Percentiles rank a stretch among this genome's conserved stretches.
Conservation (phyloP, 2,329 filamentous ascomycete species). For the Aureobasidium sp. region DNA sequence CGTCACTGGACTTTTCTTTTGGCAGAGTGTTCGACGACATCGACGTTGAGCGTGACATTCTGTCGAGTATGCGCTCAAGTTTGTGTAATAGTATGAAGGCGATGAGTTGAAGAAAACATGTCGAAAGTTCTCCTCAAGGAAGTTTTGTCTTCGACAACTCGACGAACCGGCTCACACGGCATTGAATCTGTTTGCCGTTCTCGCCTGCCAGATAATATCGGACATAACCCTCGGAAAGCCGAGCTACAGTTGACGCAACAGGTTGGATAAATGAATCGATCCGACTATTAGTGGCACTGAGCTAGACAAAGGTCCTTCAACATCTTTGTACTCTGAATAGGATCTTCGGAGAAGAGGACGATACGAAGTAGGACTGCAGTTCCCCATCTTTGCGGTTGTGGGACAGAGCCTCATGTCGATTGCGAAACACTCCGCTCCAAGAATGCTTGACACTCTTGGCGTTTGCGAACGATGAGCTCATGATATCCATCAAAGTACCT, state of each 20-base stretch:
- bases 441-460: slow-evolving; percentile 10
- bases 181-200: neutral
- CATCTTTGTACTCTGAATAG: neutral
- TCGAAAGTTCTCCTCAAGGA: neutral
- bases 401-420: neutral
- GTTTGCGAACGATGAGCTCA: slow-evolving; percentile 2
- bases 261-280: neutral
- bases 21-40: neutral
- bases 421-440: neutral
- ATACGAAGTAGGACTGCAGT: neutral
- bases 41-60: neutral
- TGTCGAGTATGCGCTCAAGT: neutral
- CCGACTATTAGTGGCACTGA: neutral
- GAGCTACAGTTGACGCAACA: neutral
- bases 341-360: neutral
- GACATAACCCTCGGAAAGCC: neutral
- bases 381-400: neutral
- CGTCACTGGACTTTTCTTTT: neutral
- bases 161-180: slow-evolving; percentile 11
- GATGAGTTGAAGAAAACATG: neutral
- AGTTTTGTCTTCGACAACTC: neutral
- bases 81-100: neutral
- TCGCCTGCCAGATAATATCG: neutral
- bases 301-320: neutral
- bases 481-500: slow-evolving; percentile 7